Base-by-base conservation (phyloP, 495 filamentous ascomycete genomes). In the Lophiostoma macrostomum region DNA sequence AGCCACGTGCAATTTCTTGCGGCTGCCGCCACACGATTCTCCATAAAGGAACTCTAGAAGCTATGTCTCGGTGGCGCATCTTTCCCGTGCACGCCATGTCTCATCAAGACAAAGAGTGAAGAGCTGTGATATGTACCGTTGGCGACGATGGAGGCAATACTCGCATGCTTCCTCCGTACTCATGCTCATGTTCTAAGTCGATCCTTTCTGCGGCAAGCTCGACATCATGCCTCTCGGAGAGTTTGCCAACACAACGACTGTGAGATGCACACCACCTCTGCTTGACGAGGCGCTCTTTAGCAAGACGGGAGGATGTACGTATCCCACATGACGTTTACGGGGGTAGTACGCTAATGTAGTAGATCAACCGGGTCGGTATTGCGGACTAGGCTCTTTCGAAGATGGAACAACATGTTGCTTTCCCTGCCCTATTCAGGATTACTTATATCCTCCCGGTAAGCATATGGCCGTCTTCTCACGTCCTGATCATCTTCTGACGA, bases 351-450 rank as follows among this genome's bases (percentile, higher is more conserved):
- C 34, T 60, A 38, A 42, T 53, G 30, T 18, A 12, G 14, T 14
- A 71, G 69, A 71, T 47, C 34, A 63, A 19, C 24, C 40, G 12
- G 66, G 64, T 1, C 42, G 66, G 16, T 69, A 69, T 37, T 69
- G 69, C 39, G 65, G 64, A 19, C 49, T 60, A 1, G 63, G 46
- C 8, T 46, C 40, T 5, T 53, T 44, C n/a, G 36, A 52, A 31
- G 43, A 61, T 38, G 56, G 40, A 6, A 47, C 61, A 12, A 39
- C 29, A 20, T 70, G 66, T 51, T 72, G 67, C 50, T 60, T 71
- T 18, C 67, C 67, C 3, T 71, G 69, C 49, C 67, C 67, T 4
- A 49, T 66, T 16, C 50, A 65, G 39, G 50, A 67, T 13, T 69
- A 61, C 63, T 30, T 68, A 6, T 72, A 66, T 45, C 52, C 59